phyloP scores from a whole-genome alignment of 371 early-diverging fungal genomes.

The Mucor saturninus region DNA sequence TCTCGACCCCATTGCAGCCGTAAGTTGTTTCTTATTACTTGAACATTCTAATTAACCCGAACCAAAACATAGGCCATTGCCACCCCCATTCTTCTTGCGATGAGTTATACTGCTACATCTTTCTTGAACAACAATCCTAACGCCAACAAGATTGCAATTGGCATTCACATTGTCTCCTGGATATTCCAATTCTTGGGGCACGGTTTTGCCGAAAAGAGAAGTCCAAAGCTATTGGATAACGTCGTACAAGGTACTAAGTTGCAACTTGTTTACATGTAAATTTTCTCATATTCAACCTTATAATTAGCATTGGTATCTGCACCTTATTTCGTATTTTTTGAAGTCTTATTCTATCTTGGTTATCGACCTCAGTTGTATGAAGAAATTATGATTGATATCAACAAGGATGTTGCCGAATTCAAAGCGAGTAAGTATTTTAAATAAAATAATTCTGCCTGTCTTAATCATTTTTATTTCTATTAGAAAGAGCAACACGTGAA shows the following conservation, averaged over 20 bases:
- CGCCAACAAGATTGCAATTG: constrained; percentile 58
- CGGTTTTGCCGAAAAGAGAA: constrained; percentile 83
- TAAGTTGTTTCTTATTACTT: constrained; percentile 27
- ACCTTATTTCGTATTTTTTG: constrained; percentile 93
- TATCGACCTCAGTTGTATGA: constrained; percentile 77
- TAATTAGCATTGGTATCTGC: constrained; percentile 84
- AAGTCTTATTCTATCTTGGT: constrained; percentile 85
- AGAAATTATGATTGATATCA: constrained; percentile 66
- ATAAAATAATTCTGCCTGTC: background rate
- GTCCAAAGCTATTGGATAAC: constrained; percentile 89
- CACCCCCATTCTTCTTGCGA: constrained; percentile 64
- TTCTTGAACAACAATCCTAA: constrained; percentile 55
- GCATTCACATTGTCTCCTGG: constrained; percentile 79
- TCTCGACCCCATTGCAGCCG: constrained; percentile 82
- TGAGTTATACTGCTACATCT: constrained; percentile 64
- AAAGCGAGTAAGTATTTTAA: constrained; percentile 35
- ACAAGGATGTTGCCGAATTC: constrained; percentile 69
- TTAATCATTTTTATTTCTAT: background rate
- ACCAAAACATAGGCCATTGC: constrained; percentile 46
- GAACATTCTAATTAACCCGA: constrained; percentile 9
- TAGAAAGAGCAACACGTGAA: constrained; percentile 5
- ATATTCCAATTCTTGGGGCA: constrained; percentile 91
- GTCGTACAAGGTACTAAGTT: constrained; percentile 71
- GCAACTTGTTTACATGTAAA: background rate
- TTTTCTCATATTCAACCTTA: constrained; percentile 2